Base-by-base conservation (phyloP, 2,329 filamentous ascomycete species). In the Aspergillus arachidicola region DNA sequence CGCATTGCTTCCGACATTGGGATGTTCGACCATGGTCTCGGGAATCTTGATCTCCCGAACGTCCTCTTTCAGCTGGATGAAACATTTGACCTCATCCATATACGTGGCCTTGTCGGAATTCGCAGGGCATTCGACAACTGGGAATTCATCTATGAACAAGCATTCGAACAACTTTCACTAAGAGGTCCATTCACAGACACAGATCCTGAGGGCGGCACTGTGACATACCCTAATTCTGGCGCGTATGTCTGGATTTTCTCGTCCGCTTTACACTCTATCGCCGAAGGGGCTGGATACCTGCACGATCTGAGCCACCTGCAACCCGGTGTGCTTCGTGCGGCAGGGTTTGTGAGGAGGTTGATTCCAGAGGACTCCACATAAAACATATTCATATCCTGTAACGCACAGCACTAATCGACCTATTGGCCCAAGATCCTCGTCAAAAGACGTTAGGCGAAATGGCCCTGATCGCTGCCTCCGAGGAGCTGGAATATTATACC, bases 61-160 rank as follows among this genome's bases (percentile, higher is more conserved):
- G 12, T 34, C 32, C 12, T 11, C 32, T 32, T 32, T 32, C 30
- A 32, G 30, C 30, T 10, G 11, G 30, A 79, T 60, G 75, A 81
- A 6, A 76, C 78, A 1, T 85, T 83, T 70, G 82, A 84, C 59
- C 75, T 84, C 36, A 80, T 85, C 55, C 83, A 85, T 64, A 67
- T 84, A 10, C 80, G 83, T 57, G 78, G 78, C 30, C 30, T 11
- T 28, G 30, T 32, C 30, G 9, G 30, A 9, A 32, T 32, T 32
- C 30, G 30, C 5, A 11, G 30, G 30, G 30, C 1, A 32, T 32
- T 32, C 30, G 30, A 32, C 30, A 32, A 32, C 30, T 32, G 30
- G 34, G 34, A 14, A 36, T 36, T 36, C 34, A 36, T 14, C 4
- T 16, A 36, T 36, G 14, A 16, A 16, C 12, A 36, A 36, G 34